phyloP scores from a whole-genome alignment of 208 protist genomes.

The Angomonas ambiguus region DNA sequence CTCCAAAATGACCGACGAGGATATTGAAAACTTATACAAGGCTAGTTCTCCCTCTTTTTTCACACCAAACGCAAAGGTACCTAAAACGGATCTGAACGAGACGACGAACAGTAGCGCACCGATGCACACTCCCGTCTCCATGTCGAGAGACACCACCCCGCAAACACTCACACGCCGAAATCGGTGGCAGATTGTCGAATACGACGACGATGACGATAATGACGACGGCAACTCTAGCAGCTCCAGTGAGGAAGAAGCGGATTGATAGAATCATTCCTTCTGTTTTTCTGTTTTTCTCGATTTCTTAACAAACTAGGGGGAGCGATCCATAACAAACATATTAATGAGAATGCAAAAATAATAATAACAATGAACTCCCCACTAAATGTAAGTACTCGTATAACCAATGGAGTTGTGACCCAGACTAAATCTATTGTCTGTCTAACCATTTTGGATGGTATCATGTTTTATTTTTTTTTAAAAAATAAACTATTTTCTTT shows the following conservation, averaged over 20 bases:
- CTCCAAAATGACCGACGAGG: slow-evolving; percentile 33
- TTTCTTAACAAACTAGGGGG: too few relatives aligned
- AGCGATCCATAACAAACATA: too few relatives aligned
- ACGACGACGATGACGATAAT: slow-evolving; percentile 42
- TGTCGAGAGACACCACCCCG: background rate
- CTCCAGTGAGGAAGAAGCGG: background rate
- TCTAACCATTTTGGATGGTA: background rate
- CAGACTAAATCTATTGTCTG: background rate
- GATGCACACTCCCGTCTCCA: slow-evolving; percentile 1
- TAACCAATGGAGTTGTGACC: background rate
- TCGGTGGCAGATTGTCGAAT: slow-evolving; percentile 80
- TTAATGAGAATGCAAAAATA: too few relatives aligned
- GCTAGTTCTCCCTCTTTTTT: background rate
- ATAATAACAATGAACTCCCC: too few relatives aligned
- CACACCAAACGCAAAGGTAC: background rate
- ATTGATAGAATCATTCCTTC: background rate
- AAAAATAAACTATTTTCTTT: background rate
- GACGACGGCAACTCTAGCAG: slow-evolving; percentile 13
- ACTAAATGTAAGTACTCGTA: too few relatives aligned
- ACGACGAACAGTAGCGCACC: background rate
- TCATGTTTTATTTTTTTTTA: background rate
- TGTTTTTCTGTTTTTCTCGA: background rate
- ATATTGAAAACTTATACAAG: slow-evolving; percentile 19
- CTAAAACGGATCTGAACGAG: background rate
- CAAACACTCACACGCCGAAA: slow-evolving; percentile 18